Evolutionary conservation across 2,329 filamentous ascomycete species (phyloP).

Genomic region (Aureobasidium sp.): DNA sequence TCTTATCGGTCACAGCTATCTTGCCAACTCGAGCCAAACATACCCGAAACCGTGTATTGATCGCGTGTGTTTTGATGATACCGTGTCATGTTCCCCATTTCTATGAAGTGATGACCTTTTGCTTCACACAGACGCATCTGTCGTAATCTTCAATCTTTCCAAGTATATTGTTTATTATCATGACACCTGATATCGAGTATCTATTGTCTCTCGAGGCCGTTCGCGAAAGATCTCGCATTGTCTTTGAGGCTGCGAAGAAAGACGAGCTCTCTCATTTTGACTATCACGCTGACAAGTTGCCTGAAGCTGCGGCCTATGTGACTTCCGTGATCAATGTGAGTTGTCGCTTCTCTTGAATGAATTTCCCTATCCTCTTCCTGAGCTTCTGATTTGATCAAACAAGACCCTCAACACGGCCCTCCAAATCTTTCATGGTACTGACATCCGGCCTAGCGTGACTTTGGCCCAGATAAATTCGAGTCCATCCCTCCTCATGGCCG

Average conservation of each 20-base stretch:
- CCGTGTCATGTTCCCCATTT: background rate
- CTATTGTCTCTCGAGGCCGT: slow-evolving; percentile 84
- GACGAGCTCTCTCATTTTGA: slow-evolving; percentile 79
- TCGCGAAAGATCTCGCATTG: slow-evolving; percentile 63
- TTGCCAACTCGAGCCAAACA: background rate
- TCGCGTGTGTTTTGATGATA: background rate
- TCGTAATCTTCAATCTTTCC: background rate
- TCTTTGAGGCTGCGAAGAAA: slow-evolving; percentile 66
- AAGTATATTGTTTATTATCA: background rate
- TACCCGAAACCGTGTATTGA: background rate
- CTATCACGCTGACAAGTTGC: slow-evolving; percentile 76
- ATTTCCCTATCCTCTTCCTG: background rate
- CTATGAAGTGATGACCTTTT: background rate
- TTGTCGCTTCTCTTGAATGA: background rate
- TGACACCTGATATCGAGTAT: slow-evolving; percentile 39
- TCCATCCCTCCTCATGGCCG: slow-evolving; percentile 72
- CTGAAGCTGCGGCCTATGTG: slow-evolving; percentile 75
- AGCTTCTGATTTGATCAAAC: background rate
- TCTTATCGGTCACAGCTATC: slow-evolving; percentile 1
- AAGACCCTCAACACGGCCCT: background rate
- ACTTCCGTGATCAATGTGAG: slow-evolving; percentile 85
- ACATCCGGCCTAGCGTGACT: background rate
- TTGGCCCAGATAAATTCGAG: slow-evolving; percentile 37
- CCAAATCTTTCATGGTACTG: background rate
- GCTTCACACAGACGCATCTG: background rate